These are phyloP conservation scores for Alternaria sp. DNA, from an alignment of 2,329 filamentous ascomycete species.

Conservation along the genomic window DNA sequence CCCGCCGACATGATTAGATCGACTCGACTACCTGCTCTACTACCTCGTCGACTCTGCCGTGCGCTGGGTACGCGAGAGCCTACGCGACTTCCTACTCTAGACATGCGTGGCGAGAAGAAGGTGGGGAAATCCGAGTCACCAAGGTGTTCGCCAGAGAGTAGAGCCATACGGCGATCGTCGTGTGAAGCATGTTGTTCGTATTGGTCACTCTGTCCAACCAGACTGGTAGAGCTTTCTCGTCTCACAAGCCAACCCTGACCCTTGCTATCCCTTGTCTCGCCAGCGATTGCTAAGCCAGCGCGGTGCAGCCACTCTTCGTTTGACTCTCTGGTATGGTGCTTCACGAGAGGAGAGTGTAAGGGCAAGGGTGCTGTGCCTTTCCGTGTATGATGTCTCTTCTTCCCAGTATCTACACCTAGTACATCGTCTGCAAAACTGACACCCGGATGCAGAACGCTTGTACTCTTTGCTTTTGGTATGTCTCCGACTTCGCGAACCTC, in stretches of 20 bases:
- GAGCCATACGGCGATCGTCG: constrained; percentile 35
- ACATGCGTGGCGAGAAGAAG: constrained; percentile 43
- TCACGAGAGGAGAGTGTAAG: constrained; percentile 32
- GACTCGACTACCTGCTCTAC: constrained; percentile 46
- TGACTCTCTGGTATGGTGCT: constrained; percentile 44
- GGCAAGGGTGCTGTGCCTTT: constrained; percentile 45
- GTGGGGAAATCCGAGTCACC: constrained; percentile 44
- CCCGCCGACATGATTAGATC: constrained; percentile 50
- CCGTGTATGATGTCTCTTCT: constrained; percentile 36
- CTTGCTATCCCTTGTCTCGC: constrained; percentile 66
- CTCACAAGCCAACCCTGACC: constrained; percentile 70
- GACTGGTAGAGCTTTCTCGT: constrained; percentile 64
- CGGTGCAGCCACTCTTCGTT: constrained; percentile 67
- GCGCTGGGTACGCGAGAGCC: constrained; percentile 53
- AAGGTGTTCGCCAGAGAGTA: constrained; percentile 47
- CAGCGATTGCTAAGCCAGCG: constrained; percentile 65
- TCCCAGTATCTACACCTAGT: constrained; percentile 9
- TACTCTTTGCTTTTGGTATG: constrained; percentile 59
- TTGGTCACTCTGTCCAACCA: constrained; percentile 54
- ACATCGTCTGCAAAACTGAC: constrained; percentile 39
- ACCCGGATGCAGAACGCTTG: constrained; percentile 50
- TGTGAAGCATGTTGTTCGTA: constrained; percentile 41
- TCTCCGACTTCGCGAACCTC: constrained; percentile 39
- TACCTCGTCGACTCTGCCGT: constrained; percentile 47
- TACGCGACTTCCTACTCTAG: constrained; percentile 46